Evolutionary conservation across 179 eudicot genomes (phyloP).

Genomic region (Vitellaria paradoxa): DNA sequence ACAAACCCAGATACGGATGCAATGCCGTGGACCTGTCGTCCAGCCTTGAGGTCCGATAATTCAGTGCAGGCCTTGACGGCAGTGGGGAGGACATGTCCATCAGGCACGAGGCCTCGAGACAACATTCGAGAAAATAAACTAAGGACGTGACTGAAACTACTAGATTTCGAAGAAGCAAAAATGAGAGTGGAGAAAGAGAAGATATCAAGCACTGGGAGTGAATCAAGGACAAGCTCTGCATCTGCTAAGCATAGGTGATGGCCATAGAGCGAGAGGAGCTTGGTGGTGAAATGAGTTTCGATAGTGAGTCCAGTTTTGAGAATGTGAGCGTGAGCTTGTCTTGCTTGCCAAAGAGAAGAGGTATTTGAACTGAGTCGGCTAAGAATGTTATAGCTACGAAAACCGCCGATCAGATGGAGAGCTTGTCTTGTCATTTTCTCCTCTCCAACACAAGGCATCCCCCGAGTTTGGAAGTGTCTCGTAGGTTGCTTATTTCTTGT

Average conservation of each 20-base stretch:
- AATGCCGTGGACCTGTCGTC: conserved; percentile 63
- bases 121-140: conserved; percentile 44
- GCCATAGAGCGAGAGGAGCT: conserved; percentile 58
- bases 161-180: conserved; percentile 54
- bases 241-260: conserved; percentile 48
- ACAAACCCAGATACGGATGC: conserved; percentile 41
- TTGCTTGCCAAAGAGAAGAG: conserved; percentile 36
- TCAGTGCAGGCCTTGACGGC: conserved; percentile 68
- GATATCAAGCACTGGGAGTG: conserved; percentile 35
- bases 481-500: too few species aligned
- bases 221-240: conserved; percentile 43
- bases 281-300: conserved; percentile 35
- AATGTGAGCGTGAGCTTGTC: conserved; percentile 58
- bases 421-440: conserved; percentile 16
- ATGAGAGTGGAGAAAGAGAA: conserved; percentile 55
- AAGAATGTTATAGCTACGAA: background rate
- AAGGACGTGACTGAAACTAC: conserved; percentile 31
- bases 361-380: conserved; percentile 24
- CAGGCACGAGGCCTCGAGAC: conserved; percentile 40
- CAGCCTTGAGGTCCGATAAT: conserved; percentile 30
- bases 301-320: conserved; percentile 43
- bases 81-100: conserved; percentile 53
- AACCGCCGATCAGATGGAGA: background rate
- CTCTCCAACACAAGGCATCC: background rate
- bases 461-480: background rate